Percentiles rank a stretch among this genome's conserved stretches.
Evolutionary conservation across 805 yeast species (phyloP).

Genomic region (Isabelozyma rhagii): DNA sequence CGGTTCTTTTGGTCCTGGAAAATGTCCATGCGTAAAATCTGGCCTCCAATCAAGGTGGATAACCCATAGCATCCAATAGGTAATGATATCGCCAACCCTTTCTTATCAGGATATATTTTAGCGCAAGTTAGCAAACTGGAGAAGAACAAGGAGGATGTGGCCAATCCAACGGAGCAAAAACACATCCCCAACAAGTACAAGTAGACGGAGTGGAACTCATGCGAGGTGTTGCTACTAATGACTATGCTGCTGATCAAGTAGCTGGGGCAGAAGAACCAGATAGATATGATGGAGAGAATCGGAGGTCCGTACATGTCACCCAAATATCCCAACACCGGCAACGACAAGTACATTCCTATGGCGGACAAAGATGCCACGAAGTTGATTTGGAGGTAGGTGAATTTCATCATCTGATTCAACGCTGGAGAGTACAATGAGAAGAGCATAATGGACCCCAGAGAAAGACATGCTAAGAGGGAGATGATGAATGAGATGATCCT

Average conservation of each 20-base stretch:
- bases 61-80: slow-evolving; percentile 90
- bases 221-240: slow-evolving; percentile 6
- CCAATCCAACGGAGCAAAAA: slow-evolving; percentile 62
- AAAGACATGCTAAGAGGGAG: slow-evolving; percentile 62
- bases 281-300: slow-evolving; percentile 58
- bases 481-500: slow-evolving; percentile 51
- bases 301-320: slow-evolving; percentile 88
- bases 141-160: slow-evolving; percentile 71
- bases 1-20: slow-evolving; percentile 22
- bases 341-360: slow-evolving; percentile 78
- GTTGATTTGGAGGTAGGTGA: slow-evolving; percentile 64
- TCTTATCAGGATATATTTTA: slow-evolving; percentile 70
- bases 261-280: slow-evolving; percentile 63
- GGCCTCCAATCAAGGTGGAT: slow-evolving; percentile 74
- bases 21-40: slow-evolving; percentile 43
- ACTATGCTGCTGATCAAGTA: slow-evolving; percentile 42
- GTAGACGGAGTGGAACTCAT: neutral
- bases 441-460: slow-evolving; percentile 78
- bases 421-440: slow-evolving; percentile 78
- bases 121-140: slow-evolving; percentile 78
- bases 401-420: slow-evolving; percentile 55
- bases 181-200: slow-evolving; percentile 38
- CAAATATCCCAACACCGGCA: slow-evolving; percentile 77
- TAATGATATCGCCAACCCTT: slow-evolving; percentile 78
- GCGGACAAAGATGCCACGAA: slow-evolving; percentile 70